Base-by-base conservation (phyloP, 2,329 filamentous ascomycete species). In the Microascus cirrosus region DNA sequence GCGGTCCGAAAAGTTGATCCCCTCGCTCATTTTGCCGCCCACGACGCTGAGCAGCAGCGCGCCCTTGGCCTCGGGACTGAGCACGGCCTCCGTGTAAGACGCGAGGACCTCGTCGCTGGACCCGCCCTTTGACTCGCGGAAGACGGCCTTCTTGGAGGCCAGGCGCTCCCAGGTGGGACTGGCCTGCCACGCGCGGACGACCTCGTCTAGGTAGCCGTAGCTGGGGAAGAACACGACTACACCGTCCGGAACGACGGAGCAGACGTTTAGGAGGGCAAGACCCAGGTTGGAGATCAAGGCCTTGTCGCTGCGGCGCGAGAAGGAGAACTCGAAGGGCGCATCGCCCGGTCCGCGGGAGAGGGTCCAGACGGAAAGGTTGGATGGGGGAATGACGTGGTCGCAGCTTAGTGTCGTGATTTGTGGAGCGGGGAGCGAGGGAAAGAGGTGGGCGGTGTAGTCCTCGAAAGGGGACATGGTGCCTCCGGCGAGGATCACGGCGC, bases 381-480 rank as follows among this genome's bases (percentile, higher is more conserved):
- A 82, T 0, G 82, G 71, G 0, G 94, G 93, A 57, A 99, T 95
- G 53, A 99, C 92, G 71, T 99, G 94, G 0, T 90, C 92, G 68
- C 93, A 99, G 63, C 91, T 96, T 34, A 96, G 81, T 0, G 89
- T 96, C 11, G 80, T 85, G 52, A 97, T 80, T 59, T 83, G 83
- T 0, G 75, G 71, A 0, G 77, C 63, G 0, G 81, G 68, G 0
- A 96, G 70, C 54, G 89, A 86, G 0, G 93, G 89, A 61, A 99
- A 94, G 0, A 99, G 77, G 65, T 96, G 89, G 3, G 87, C 80
- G 39, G 81, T 85, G 71, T 96, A 99, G 72, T 97, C 94, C 25
- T 86, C 82, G 75, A 97, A 95, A 0, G 94, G 94, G 2, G 94
- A 95, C 94, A 99, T 97, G 28, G 94, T 99, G 24, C 94, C 94